A percentile compares a stretch with the other conserved stretches of the same genome.
Conservation (phyloP, 2,329 filamentous ascomycete species). For the Alternaria novae-zelandiae region DNA sequence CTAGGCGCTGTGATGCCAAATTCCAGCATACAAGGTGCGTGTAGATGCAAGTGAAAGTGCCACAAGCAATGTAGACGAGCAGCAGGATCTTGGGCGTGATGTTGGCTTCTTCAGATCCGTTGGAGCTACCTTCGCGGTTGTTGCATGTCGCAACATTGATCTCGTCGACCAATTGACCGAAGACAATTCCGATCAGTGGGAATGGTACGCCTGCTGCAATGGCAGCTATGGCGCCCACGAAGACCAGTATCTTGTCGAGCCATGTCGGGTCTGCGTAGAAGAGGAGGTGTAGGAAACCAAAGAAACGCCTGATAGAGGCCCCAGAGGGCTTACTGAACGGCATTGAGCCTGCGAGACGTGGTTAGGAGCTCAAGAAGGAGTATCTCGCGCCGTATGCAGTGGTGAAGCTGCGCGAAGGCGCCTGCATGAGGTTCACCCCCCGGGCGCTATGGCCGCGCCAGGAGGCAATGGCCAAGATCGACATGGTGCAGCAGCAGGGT, state of each 20-base stretch:
- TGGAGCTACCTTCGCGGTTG: constrained; percentile 25
- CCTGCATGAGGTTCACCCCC: constrained; percentile 21
- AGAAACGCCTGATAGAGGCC: constrained; percentile 37
- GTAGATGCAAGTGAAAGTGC: constrained; percentile 69
- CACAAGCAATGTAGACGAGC: constrained; percentile 70
- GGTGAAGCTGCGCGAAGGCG: constrained; percentile 27
- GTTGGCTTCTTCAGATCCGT: constrained; percentile 46
- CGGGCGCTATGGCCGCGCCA: constrained; percentile 27
- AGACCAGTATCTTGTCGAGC: constrained; percentile 45
- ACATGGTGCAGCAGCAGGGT: constrained; percentile 25
- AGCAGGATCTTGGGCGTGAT: constrained; percentile 65
- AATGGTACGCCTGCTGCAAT: constrained; percentile 68
- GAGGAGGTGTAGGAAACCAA: constrained; percentile 43
- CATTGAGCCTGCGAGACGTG: constrained; percentile 30
- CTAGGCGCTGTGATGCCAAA: constrained; percentile 67
- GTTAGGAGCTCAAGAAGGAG: constrained; percentile 15
- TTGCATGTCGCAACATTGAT: constrained; percentile 65
- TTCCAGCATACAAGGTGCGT: constrained; percentile 69
- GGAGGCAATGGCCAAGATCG: constrained; percentile 30
- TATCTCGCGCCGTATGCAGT: constrained; percentile 21
- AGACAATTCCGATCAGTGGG: constrained; percentile 68
- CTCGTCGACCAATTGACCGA: constrained; percentile 68
- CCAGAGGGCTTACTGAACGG: constrained; percentile 33
- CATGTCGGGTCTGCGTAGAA: constrained; percentile 47
- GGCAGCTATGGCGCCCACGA: constrained; percentile 53